Evolutionary conservation across 2,329 filamentous ascomycete genomes (phyloP).

Genomic region (Didymella arachidicola): DNA sequence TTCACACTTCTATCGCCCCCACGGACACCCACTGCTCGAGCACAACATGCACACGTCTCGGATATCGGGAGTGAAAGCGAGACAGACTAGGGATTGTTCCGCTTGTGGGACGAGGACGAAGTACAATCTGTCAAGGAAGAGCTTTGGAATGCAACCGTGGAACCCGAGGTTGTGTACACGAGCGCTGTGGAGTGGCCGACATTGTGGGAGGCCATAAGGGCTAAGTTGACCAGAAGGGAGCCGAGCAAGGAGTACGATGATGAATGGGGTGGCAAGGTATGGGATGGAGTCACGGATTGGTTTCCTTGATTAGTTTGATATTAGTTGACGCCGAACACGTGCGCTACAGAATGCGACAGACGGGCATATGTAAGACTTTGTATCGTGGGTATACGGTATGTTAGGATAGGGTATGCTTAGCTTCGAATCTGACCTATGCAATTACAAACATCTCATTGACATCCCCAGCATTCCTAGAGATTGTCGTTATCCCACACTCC

Average conservation of each 20-base stretch:
- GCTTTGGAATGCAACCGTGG: not conserved
- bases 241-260: not conserved
- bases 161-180: slow-evolving; percentile 6
- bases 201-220: slow-evolving; percentile 22
- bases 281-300: slow-evolving; percentile 27
- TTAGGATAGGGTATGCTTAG: not conserved
- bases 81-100: not conserved
- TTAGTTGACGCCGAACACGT: not conserved
- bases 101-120: not conserved
- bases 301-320: slow-evolving; percentile 6
- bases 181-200: slow-evolving; percentile 30
- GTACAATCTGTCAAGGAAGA: slow-evolving; percentile 3
- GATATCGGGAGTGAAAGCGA: slow-evolving; percentile 2
- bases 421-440: not conserved
- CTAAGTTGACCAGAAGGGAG: not conserved
- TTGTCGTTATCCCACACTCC: slow-evolving; percentile 19
- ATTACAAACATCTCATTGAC: not conserved
- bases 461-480: not conserved
- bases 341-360: not conserved
- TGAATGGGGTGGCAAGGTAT: slow-evolving; percentile 13
- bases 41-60: not conserved
- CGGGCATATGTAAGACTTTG: not conserved
- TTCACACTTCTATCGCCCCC: not conserved
- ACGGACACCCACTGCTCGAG: not conserved
- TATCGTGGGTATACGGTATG: not conserved